Conservation (phyloP, 2,329 filamentous ascomycete species). For the Fusarium nelsonii region DNA sequence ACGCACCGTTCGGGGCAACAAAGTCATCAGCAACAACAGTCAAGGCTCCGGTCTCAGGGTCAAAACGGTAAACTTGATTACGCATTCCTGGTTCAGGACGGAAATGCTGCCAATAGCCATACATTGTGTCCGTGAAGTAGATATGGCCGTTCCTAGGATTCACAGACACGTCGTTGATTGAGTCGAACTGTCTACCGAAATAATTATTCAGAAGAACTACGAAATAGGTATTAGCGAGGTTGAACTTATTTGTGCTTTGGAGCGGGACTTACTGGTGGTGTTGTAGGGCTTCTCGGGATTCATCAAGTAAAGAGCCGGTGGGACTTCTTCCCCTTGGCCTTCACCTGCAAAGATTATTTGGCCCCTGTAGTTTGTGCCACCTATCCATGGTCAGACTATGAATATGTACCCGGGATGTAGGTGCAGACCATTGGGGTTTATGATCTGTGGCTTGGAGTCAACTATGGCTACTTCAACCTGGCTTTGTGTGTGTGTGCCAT, state of each 20-base stretch:
- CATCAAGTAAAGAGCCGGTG: conserved; percentile 46
- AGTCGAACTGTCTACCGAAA: conserved; percentile 70
- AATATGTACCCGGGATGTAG: rapidly evolving
- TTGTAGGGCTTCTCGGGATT: conserved; percentile 60
- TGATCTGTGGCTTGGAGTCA: conserved; percentile 56
- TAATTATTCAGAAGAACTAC: conserved; percentile 68
- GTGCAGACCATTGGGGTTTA: conserved; percentile 63
- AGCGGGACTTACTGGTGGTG: conserved; percentile 55
- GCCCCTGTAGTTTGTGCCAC: conserved; percentile 63
- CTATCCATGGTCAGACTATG: conserved; percentile 44
- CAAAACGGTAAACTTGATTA: conserved; percentile 70
- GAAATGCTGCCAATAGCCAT: conserved; percentile 70
- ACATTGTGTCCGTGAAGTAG: conserved; percentile 74
- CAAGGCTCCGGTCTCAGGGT: conserved; percentile 63
- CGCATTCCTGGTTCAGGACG: conserved; percentile 64
- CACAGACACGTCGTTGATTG: conserved; percentile 68
- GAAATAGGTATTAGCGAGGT: background rate
- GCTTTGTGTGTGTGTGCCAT: conserved; percentile 31
- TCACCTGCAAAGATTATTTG: conserved; percentile 64
- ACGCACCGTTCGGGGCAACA: conserved; percentile 63
- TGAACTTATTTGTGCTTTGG: rapidly evolving
- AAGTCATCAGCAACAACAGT: conserved; percentile 70
- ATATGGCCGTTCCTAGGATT: conserved; percentile 67
- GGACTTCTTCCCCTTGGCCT: conserved; percentile 58
- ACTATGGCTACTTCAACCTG: conserved; percentile 59